Evolutionary conservation across 257 asterid genomes (phyloP), one percentile per base, ranked within the genome.

Genomic region (Capsicum pubescens): DNA sequence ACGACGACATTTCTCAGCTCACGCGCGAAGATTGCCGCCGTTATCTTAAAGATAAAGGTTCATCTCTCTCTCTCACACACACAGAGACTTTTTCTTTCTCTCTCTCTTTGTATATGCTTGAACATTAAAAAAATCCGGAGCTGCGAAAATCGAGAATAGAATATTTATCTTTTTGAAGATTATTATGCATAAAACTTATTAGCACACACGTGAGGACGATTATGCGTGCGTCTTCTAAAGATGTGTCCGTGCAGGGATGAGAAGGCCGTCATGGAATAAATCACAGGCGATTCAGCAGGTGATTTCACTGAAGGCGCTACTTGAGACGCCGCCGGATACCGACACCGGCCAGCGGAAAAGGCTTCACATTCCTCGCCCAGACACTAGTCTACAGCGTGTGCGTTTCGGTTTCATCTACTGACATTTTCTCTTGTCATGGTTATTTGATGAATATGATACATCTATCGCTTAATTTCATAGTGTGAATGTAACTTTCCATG

Each of bases 251-350:
- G 68, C 87, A 97, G 99, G 99, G 61, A 97, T 97, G 99, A 92
- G 99, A 90, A 92, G 94, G 84, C 99, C 98, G 39, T 97, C 99
- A 57, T 97, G 98, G 99, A 97, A 97, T 92, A 97, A 97, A 90
- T 97, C 98, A 35, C 99, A 97, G 90, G 99, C 99, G 90, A 95
- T 97, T 92, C 98, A 97, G 92, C 99, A 97, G 85, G 98, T 97
- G 57, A 93, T 95, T 82, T 95, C 94, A 86, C 94, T 97, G 79
- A 97, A 97, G 90, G 87, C 87, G 86, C 98, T 97, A 80, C 94
- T 93, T 5, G 99, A 95, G 86, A 61, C 95, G 83, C 69, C 95
- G 61, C 90, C 94, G 83, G 95, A 91, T 83, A 86, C 92, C 8
- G 93, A 88, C 52, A 84, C 95, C 39, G 88, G 88, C 64, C 84